A percentile compares a stretch with the other conserved stretches of the same genome.
Evolutionary conservation across 2,329 filamentous ascomycete genomes (phyloP).

Genomic region (Colletotrichum eremochloae): DNA sequence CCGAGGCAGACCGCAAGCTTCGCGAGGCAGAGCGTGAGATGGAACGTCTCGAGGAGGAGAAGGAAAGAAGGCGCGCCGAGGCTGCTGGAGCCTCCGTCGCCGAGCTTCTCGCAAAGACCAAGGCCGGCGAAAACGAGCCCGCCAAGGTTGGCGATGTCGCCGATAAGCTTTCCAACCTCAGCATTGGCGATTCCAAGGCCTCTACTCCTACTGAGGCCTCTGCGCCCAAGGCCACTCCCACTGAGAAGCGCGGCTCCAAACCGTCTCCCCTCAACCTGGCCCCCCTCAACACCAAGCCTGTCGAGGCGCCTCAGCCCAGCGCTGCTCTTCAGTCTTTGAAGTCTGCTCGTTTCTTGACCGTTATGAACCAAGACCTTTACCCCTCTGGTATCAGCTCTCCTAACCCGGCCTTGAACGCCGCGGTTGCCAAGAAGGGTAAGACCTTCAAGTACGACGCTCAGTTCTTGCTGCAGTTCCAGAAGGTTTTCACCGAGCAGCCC

Average conservation of each 20-base stretch:
- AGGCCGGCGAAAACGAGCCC: slow-evolving; percentile 52
- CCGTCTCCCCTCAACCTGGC: slow-evolving; percentile 90
- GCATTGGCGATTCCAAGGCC: slow-evolving; percentile 59
- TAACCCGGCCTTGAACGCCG: slow-evolving; percentile 89
- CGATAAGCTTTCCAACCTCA: slow-evolving; percentile 66
- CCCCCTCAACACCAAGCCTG: slow-evolving; percentile 82
- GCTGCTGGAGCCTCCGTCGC: slow-evolving; percentile 64
- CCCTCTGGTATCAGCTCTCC: slow-evolving; percentile 87
- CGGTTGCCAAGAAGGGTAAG: slow-evolving; percentile 82
- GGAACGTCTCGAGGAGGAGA: slow-evolving; percentile 80
- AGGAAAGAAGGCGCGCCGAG: slow-evolving; percentile 67
- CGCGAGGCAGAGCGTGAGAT: slow-evolving; percentile 80
- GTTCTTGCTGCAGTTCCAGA: slow-evolving; percentile 96
- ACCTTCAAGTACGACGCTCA: slow-evolving; percentile 95
- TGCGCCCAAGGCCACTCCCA: slow-evolving; percentile 65
- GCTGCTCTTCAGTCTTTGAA: slow-evolving; percentile 94
- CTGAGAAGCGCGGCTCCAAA: slow-evolving; percentile 75
- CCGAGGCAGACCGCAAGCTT: slow-evolving; percentile 74
- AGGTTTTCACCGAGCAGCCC: slow-evolving; percentile 96
- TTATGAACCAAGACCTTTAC: slow-evolving; percentile 84
- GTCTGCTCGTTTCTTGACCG: slow-evolving; percentile 87
- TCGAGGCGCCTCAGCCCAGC: slow-evolving; percentile 93
- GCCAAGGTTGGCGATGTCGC: slow-evolving; percentile 56
- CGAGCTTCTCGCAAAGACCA: slow-evolving; percentile 62
- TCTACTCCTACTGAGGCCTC: slow-evolving; percentile 59